Percentiles rank a stretch among this genome's conserved stretches.
These are phyloP conservation scores for Cystoderma amianthinum DNA, from an alignment of 768 basidiomycete genomes.

Conservation along the genomic window DNA sequence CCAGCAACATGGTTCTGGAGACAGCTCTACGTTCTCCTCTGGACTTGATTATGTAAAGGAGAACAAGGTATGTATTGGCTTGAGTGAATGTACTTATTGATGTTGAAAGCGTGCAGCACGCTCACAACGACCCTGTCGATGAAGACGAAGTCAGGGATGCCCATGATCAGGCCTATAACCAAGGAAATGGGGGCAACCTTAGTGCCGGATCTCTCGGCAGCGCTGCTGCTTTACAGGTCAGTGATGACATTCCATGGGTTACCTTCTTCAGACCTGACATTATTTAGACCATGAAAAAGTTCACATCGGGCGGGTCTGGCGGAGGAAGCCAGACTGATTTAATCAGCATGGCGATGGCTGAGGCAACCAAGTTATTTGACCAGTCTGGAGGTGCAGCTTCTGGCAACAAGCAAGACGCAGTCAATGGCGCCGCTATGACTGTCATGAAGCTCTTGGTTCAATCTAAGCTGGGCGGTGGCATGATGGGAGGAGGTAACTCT, in stretches of 20 bases:
- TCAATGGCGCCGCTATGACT: constrained; percentile 81
- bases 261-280: no score
- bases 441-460: constrained; percentile 79
- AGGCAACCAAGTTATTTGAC: constrained; percentile 73
- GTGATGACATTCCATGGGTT: constrained; percentile 4
- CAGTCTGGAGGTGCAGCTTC: constrained; percentile 54
- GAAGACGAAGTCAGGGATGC: constrained; percentile 56
- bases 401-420: constrained; percentile 75
- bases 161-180: constrained; percentile 55
- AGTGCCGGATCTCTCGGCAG: constrained; percentile 61
- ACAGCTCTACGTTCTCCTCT: constrained; percentile 46
- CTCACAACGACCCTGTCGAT: constrained; percentile 56
- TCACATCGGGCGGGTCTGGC: constrained; percentile 47
- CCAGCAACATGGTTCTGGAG: constrained; percentile 43
- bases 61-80: constrained; percentile 38
- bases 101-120: constrained; percentile 26
- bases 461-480: constrained; percentile 44
- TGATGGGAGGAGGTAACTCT: constrained; percentile 56
- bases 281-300: constrained; percentile 54
- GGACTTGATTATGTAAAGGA: constrained; percentile 46
- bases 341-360: constrained; percentile 82
- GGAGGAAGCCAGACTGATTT: constrained; percentile 54
- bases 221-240: constrained; percentile 72
- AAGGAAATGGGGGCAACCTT: constrained; percentile 43
- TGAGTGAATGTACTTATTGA: not conserved